These are phyloP conservation scores for Phytophthora ramorum DNA, from an alignment of 352 stramenopile species.

Conservation along the genomic window DNA sequence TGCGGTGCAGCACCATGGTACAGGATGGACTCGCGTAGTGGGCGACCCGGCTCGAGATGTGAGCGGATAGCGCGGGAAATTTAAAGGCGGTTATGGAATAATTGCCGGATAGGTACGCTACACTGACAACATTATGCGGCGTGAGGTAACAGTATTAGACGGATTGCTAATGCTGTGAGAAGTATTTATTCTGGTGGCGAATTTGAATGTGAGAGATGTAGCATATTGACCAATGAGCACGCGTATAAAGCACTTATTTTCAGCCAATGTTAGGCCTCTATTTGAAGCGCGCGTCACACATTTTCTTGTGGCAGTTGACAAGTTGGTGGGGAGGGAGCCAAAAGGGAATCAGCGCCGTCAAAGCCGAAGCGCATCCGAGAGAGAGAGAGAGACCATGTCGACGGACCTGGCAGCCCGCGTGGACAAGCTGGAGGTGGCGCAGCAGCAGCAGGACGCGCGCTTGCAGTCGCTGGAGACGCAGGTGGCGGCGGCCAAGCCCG, in stretches of 20 bases:
- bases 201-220: conserved; percentile 17
- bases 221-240: conserved; percentile 7
- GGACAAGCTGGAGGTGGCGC: conserved; percentile 47
- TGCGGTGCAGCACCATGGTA: conserved; percentile 33
- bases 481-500: conserved; percentile 40
- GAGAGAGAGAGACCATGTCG: conserved; percentile 22
- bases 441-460: conserved; percentile 53
- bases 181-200: conserved; percentile 18
- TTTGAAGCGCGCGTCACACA: background rate
- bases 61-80: conserved; percentile 21
- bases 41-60: conserved; percentile 20
- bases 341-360: conserved; percentile 23
- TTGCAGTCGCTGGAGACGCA: conserved; percentile 42
- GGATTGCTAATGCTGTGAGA: too few relatives aligned
- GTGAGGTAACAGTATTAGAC: background rate
- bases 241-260: background rate
- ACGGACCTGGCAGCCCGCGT: conserved; percentile 51
- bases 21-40: conserved; percentile 17
- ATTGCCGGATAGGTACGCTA: background rate
- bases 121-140: conserved; percentile 6
- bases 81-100: conserved; percentile 1
- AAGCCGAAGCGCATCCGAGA: background rate
- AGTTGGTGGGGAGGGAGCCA: conserved; percentile 31
- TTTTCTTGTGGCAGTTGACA: conserved; percentile 6
- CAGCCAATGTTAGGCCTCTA: conserved; percentile 16